Evolutionary conservation across 129 eudicot species (phyloP).

Genomic region (Helianthus tuberosus): DNA sequence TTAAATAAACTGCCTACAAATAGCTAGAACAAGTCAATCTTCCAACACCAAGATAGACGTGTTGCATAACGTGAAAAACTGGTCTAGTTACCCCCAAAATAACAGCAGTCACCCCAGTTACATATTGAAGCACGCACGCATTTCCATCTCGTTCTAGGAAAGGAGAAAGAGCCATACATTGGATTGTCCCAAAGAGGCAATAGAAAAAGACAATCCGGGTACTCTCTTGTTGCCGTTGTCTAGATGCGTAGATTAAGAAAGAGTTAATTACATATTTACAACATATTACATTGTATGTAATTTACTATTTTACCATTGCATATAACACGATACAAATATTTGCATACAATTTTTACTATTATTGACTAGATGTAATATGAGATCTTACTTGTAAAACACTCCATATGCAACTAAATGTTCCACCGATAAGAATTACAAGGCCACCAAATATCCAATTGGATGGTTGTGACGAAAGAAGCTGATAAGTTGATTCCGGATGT

Average conservation of each 20-base stretch:
- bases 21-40: slow-evolving; percentile 1
- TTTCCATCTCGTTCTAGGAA: slow-evolving; percentile 22
- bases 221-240: slow-evolving; percentile 17
- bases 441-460: slow-evolving; percentile 32
- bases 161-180: slow-evolving; percentile 9
- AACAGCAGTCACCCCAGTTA: slow-evolving; percentile 21
- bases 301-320: too few species aligned
- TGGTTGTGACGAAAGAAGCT: background rate
- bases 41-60: background rate
- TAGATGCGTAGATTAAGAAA: background rate
- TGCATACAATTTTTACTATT: too few species aligned
- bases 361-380: too few species aligned
- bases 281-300: background rate
- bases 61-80: background rate
- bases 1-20: slow-evolving; percentile 17
- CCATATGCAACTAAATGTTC: slow-evolving; percentile 11
- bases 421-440: slow-evolving; percentile 1
- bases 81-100: slow-evolving; percentile 13
- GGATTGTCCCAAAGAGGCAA: slow-evolving; percentile 26
- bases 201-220: slow-evolving; percentile 32
- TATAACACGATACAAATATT: too few species aligned
- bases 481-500: background rate
- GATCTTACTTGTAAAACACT: slow-evolving; percentile 27
- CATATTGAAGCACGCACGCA: slow-evolving; percentile 18
- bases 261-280: background rate